Conservation (phyloP, 1,284 basidiomycete genomes). For the Ceratobasidium sp. region DNA sequence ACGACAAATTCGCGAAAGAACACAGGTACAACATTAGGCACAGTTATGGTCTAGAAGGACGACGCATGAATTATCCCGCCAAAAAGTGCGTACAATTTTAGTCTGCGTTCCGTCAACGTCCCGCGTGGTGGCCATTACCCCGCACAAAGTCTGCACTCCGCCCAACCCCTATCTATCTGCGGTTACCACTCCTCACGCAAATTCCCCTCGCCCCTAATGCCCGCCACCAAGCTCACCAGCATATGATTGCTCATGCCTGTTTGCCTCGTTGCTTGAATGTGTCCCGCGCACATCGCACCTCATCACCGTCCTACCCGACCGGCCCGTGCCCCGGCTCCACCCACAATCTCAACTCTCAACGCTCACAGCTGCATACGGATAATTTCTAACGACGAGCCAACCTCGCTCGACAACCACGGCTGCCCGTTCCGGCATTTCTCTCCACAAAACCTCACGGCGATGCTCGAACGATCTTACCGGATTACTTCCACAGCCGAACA, state of each 20-base stretch:
- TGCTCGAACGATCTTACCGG: slow-evolving; percentile 76
- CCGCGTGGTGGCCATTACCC: slow-evolving; percentile 33
- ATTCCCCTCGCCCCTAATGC: slow-evolving; percentile 33
- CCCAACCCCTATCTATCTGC: slow-evolving; percentile 27
- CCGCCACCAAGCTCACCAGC: slow-evolving; percentile 43
- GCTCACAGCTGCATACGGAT: slow-evolving; percentile 86
- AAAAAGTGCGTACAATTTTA: slow-evolving; percentile 69
- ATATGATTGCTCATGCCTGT: slow-evolving; percentile 19
- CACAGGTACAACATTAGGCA: slow-evolving; percentile 98
- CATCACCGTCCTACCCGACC: neutral
- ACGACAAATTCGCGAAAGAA: slow-evolving; percentile 99
- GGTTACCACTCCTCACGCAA: slow-evolving; percentile 1
- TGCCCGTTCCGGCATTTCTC: slow-evolving; percentile 96
- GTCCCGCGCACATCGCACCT: neutral
- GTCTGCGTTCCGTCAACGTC: neutral
- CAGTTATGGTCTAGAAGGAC: slow-evolving; percentile 94
- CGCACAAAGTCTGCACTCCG: slow-evolving; percentile 26
- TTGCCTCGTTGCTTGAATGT: slow-evolving; percentile 34
- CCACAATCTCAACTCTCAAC: neutral
- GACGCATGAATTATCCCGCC: slow-evolving; percentile 92
- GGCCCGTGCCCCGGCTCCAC: slow-evolving; percentile 24
- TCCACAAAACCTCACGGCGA: slow-evolving; percentile 82
- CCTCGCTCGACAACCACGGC: slow-evolving; percentile 82
- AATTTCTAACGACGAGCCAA: slow-evolving; percentile 80
- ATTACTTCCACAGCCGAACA: slow-evolving; percentile 70